Base-by-base conservation (phyloP, 495 filamentous ascomycete genomes). In the Astrocystis sublimbata region DNA sequence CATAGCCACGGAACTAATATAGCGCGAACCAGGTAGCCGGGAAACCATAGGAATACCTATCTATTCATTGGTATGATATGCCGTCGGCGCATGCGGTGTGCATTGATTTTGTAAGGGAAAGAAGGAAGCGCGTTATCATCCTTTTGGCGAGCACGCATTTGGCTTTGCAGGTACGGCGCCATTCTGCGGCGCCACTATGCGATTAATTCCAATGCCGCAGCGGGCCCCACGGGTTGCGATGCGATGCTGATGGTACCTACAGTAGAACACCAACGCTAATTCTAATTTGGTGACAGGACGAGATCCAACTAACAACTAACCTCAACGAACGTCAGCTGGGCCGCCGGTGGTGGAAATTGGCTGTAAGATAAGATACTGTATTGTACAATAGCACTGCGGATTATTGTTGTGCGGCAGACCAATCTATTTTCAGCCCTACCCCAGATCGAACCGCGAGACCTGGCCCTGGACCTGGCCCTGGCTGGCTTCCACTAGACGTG, bases 401-500 rank as follows among this genome's bases (percentile, higher is more conserved):
- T n/a, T n/a, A n/a, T n/a, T n/a, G n/a, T n/a, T n/a, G n/a, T n/a
- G n/a, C n/a, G n/a, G n/a, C n/a, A n/a, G n/a, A 57, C 24, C 38
- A 21, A 28, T 40, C 56, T 59, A 59, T 59, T 59, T 59, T 59
- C 56, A 50, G 56, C 56, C 45, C 45, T 59, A 59, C 56, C 56
- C 56, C 56, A 50, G 56, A 59, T 59, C 30, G 19, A 21, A 59
- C 55, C 55, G 19, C 41, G 23, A 28, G 13, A 26, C 52, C 41
- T 19, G 41, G 38, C 31, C 1, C n/a, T n/a, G n/a, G n/a, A n/a
- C n/a, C n/a, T n/a, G 4, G 28, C 21, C 1, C 24, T 8, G n/a
- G 2, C 4, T 42, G 19, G n/a, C 40, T 31, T n/a, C 5, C 23
- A 46, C 10, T 38, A 24, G n/a, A n/a, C n/a, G n/a, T 10, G 9